Base-by-base conservation (phyloP, 2,329 filamentous ascomycete species). In the Lithohypha guttulata region DNA sequence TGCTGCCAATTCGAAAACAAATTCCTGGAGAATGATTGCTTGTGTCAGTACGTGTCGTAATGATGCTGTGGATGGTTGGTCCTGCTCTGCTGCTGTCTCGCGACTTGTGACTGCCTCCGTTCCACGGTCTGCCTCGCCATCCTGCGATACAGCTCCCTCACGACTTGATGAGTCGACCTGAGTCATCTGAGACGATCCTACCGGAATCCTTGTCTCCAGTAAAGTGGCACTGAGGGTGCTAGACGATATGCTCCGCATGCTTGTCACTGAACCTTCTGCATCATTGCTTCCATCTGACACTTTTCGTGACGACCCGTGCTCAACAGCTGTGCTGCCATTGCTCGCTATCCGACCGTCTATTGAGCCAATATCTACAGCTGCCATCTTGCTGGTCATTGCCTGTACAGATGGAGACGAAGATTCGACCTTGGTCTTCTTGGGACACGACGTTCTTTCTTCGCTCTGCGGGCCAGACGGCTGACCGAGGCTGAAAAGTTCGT, bases 11-110 rank as follows among this genome's bases (percentile, higher is more conserved):
- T 91, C 84, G 34, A 89, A 68, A 34, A 89, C 60, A 55, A 91
- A 91, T 23, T 82, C 81, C 57, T 91, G 84, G 42, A 86, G 65
- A 35, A 89, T 73, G 42, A 89, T 74, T 27, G 81, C 75, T 56
- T 89, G 91, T 4, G 83, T 89, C 45, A 91, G 63, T 8, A 89
- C 66, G 55, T 89, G 83, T 27, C 80, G 84, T 3, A 91, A 73
- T 6, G 79, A 84, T 6, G 77, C 79, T 7, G 67, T 69, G 34
- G 59, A 61, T 4, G 25, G 8, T 4, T 8, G 10, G 15, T 25
- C 33, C 8, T 20, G n/a, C 9, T 14, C 20, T 5, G n/a, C 18
- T 10, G 14, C 33, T 9, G n/a, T 20, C 17, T 23, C 22, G 23
- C 23, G 26, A 17, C 23, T 40, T 17, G 26, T 39, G 6, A 48